Conservation (phyloP, 257 asterid genomes). For the Cordia subcordata region DNA sequence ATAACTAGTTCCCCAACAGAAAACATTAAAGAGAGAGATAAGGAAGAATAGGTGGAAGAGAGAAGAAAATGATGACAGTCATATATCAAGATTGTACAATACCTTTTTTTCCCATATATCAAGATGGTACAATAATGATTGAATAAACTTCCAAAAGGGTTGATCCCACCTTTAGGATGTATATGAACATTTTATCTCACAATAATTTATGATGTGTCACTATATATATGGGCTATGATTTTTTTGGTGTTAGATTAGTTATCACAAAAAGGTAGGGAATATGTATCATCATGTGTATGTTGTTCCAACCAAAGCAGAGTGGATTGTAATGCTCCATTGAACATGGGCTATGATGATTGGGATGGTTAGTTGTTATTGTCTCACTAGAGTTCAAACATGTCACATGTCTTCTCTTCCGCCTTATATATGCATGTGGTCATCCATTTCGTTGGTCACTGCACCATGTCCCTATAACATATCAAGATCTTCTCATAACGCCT, state of each 20-base stretch:
- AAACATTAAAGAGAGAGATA: no score
- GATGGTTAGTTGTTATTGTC: slow-evolving; percentile 24
- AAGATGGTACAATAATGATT: no score
- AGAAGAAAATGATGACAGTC: no score
- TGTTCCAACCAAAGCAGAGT: slow-evolving; percentile 19
- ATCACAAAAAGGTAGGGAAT: background rate
- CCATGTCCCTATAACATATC: slow-evolving; percentile 4
- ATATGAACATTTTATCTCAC: slow-evolving; percentile 2
- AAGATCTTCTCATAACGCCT: background rate
- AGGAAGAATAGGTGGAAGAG: no score
- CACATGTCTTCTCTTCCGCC: slow-evolving; percentile 30
- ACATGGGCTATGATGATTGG: slow-evolving; percentile 36
- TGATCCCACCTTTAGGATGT: slow-evolving; percentile 8
- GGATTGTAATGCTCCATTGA: slow-evolving; percentile 8
- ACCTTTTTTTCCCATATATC: no score
- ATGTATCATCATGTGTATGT: no score
- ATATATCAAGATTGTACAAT: no score
- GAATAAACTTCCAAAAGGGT: background rate
- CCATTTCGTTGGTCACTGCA: slow-evolving; percentile 13
- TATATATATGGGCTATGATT: slow-evolving; percentile 12
- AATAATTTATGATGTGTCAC: slow-evolving; percentile 17
- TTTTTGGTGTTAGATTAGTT: background rate
- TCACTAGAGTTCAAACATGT: slow-evolving; percentile 24
- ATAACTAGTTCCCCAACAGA: no score
- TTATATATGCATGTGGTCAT: slow-evolving; percentile 38